These are phyloP conservation scores for Crithidia brevicula DNA, from an alignment of 208 protist genomes.

Conservation along the genomic window DNA sequence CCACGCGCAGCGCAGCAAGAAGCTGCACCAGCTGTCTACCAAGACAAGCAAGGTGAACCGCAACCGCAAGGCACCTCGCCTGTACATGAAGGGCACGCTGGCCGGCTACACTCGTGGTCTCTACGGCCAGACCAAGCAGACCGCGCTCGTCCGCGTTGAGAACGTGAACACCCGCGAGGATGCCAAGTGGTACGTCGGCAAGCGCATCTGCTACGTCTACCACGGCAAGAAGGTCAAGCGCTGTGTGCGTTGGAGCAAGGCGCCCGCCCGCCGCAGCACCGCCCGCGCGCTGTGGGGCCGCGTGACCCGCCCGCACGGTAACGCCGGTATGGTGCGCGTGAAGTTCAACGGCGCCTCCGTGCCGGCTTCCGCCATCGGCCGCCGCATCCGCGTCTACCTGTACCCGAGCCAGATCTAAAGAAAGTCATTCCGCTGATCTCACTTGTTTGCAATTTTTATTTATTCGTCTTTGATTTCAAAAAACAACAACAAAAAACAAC, in stretches of 20 bases:
- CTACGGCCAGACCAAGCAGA: slow-evolving; percentile 95
- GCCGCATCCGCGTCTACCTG: slow-evolving; percentile 96
- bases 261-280: slow-evolving; percentile 88
- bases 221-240: slow-evolving; percentile 95
- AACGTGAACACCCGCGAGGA: slow-evolving; percentile 96
- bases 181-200: slow-evolving; percentile 98
- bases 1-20: slow-evolving; percentile 89
- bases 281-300: slow-evolving; percentile 98
- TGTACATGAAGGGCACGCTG: slow-evolving; percentile 94
- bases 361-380: slow-evolving; percentile 95
- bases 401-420: slow-evolving; percentile 97
- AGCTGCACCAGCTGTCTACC: slow-evolving; percentile 88
- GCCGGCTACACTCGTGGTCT: slow-evolving; percentile 91
- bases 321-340: slow-evolving; percentile 96
- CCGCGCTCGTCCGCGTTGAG: slow-evolving; percentile 96
- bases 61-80: slow-evolving; percentile 85
- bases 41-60: slow-evolving; percentile 87
- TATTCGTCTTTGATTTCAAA: slow-evolving; percentile 25
- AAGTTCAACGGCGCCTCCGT: slow-evolving; percentile 95
- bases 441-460: slow-evolving; percentile 18
- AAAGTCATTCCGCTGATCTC: background rate
- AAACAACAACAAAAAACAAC: slow-evolving; percentile 6
- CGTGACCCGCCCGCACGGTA: slow-evolving; percentile 97
- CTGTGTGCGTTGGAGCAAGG: slow-evolving; percentile 91
- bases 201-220: slow-evolving; percentile 99